phyloP scores from a whole-genome alignment of 2,329 filamentous ascomycete species.

The Clathrospora elynae region DNA sequence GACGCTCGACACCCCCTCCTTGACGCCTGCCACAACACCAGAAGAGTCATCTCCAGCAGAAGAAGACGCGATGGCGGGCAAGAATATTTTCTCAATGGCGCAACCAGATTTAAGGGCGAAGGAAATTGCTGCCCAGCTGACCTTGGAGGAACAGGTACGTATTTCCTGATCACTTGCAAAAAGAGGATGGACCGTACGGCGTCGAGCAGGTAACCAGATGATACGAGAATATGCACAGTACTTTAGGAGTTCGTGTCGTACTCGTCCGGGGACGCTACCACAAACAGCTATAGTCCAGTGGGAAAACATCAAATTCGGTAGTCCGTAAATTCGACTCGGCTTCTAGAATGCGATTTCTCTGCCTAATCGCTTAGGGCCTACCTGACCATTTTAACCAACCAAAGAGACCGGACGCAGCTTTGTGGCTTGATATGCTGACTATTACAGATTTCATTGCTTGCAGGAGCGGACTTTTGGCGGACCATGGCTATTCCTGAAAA shows the following conservation, averaged over 20 bases:
- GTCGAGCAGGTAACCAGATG: neutral
- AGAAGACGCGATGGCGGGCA: constrained; percentile 39
- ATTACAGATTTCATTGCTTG: constrained; percentile 45
- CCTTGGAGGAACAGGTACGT: constrained; percentile 49
- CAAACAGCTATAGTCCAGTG: neutral
- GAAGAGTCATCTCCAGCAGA: constrained; percentile 32
- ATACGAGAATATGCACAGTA: neutral
- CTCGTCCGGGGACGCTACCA: neutral
- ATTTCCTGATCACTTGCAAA: constrained; percentile 6
- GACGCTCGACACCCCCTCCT: constrained; percentile 30
- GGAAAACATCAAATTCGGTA: constrained; percentile 3
- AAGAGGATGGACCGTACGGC: constrained; percentile 10
- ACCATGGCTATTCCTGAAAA: constrained; percentile 65
- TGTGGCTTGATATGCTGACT: constrained; percentile 28
- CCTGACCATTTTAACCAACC: constrained; percentile 17
- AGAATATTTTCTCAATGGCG: constrained; percentile 41
- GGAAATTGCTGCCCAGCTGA: constrained; percentile 44
- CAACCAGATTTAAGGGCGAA: constrained; percentile 43
- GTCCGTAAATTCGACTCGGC: constrained; percentile 3
- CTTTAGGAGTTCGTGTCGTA: neutral
- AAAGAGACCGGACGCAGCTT: constrained; percentile 10
- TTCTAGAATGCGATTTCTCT: constrained; percentile 1
- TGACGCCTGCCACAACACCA: constrained; percentile 38
- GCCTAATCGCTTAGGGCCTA: constrained; percentile 10
- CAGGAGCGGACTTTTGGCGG: constrained; percentile 71